phyloP scores from a whole-genome alignment of 495 filamentous ascomycete genomes.

The Aspergillus affinis region DNA sequence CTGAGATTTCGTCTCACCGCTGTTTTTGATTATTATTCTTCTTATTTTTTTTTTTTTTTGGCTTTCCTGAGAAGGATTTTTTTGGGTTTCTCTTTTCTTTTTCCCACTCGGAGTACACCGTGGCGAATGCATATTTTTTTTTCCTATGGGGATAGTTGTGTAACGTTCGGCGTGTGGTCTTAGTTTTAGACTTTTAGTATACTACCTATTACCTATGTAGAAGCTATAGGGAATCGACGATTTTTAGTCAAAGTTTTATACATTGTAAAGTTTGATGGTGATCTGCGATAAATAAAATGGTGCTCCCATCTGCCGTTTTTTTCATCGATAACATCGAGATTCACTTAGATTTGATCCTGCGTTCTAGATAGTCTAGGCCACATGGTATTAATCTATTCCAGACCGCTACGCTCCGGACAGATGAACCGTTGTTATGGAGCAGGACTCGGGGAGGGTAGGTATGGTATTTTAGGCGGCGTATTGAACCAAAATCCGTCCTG shows the following conservation, averaged over 20 bases:
- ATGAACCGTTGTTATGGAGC: neutral
- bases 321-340: neutral
- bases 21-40: neutral
- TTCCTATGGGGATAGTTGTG: neutral
- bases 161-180: neutral
- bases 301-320: neutral
- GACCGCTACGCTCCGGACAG: neutral
- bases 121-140: neutral
- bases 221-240: neutral
- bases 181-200: neutral
- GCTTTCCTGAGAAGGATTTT: neutral
- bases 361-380: neutral
- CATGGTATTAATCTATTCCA: neutral
- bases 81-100: neutral
- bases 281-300: neutral
- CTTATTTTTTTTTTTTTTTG: neutral
- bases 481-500: neutral
- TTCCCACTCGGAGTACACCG: neutral
- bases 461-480: neutral
- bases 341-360: neutral
- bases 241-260: neutral
- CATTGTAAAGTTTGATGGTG: neutral
- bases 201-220: neutral
- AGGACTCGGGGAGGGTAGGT: neutral
- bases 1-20: neutral